Evolutionary conservation across 208 protist species (phyloP), one percentile per base, ranked within the genome.

Genomic region (Phytomonas francai): DNA sequence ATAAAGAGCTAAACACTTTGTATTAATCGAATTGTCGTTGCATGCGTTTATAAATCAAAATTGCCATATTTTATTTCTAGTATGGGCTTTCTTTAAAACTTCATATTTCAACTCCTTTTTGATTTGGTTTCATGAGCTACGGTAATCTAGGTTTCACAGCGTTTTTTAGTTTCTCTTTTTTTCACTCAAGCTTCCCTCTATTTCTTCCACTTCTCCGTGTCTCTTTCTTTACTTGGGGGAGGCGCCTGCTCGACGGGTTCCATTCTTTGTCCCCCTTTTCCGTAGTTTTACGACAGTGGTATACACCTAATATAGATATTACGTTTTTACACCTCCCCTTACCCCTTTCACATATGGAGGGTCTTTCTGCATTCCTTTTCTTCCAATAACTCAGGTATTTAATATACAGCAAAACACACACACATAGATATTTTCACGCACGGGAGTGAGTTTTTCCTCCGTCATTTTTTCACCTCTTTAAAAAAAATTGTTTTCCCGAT

Each of bases 61-160:
- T 19, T 49, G 16, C 14, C 39, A 19, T 19, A 49, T 49, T 49
- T 19, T 49, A 32, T 75, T 33, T 75, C 12, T 27, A 54, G 45
- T 57, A n/a, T 70, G 22, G 64, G 31, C 63, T 73, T 33, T 31
- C 29, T 57, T 36, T 64, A 59, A 65, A 57, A n/a, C 11, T 67
- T 57, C 66, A 57, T 4, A 45, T 32, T 60, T 63, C 67, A 66
- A 34, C 63, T 31, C 36, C 45, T 74, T 65, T 57, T 51, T 30
- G 42, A 57, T 29, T 59, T 39, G 19, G 22, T 32, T 71, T 66
- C 31, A 28, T 28, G 3, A 65, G 19, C 9, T 12, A 61, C 19
- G 67, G 57, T 6, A 60, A 58, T n/a, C 33, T 70, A 9, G 51
- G 59, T 60, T 63, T 49, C 27, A 59, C 30, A 56, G 28, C 1